phyloP scores from a whole-genome alignment of 345 rosid genomes.

The Theobroma cacao region DNA sequence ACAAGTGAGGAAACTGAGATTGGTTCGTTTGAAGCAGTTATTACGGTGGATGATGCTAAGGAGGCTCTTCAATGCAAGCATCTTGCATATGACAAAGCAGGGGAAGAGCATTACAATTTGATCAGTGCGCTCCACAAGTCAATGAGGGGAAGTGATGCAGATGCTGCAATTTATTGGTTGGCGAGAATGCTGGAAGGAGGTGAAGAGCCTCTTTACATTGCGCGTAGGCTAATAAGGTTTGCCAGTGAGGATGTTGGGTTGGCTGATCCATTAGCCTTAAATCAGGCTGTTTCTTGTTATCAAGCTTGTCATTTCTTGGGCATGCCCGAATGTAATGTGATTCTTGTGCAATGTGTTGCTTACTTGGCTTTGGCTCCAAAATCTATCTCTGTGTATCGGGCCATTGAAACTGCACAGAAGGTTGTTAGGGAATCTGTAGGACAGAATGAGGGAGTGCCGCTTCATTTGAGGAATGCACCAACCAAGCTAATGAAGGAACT shows the following conservation, averaged over 20 bases:
- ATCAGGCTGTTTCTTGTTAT: conserved; percentile 80
- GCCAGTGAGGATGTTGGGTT: conserved; percentile 86
- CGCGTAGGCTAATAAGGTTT: conserved; percentile 73
- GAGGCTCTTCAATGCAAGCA: conserved; percentile 84
- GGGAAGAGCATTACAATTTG: conserved; percentile 82
- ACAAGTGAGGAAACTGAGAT: not conserved
- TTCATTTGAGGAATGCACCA: conserved; percentile 82
- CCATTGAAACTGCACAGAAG: conserved; percentile 64
- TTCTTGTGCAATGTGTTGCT: conserved; percentile 76
- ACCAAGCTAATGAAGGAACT: conserved; percentile 79
- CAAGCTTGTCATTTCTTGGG: conserved; percentile 91
- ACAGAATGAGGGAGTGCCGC: conserved; percentile 81
- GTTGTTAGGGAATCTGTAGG: conserved; percentile 68
- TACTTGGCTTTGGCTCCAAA: conserved; percentile 83
- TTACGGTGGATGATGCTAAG: conserved; percentile 64
- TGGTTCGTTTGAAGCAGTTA: conserved; percentile 14
- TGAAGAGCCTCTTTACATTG: conserved; percentile 84
- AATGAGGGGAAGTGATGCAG: conserved; percentile 74
- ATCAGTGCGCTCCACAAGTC: conserved; percentile 89
- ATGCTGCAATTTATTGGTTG: conserved; percentile 83
- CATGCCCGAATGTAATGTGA: conserved; percentile 79
- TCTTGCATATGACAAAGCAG: conserved; percentile 74
- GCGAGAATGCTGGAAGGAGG: conserved; percentile 87
- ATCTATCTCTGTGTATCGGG: conserved; percentile 66
- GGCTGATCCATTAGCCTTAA: conserved; percentile 75